Conservation (phyloP, 129 eudicot species). For the Helianthus tuberosus region DNA sequence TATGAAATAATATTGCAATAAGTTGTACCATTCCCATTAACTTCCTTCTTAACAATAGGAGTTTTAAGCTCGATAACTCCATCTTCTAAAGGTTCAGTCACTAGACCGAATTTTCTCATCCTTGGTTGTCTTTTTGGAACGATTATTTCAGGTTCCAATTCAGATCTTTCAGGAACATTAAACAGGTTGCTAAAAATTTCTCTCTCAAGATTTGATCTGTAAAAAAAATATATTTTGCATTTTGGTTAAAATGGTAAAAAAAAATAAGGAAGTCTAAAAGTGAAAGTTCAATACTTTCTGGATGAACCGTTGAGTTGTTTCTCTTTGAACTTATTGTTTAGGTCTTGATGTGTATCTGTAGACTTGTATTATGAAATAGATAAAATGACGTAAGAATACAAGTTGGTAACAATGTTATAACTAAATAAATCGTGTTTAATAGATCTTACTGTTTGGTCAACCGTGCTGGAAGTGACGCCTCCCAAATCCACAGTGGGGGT, state of each 20-base stretch:
- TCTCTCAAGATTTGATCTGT: conserved; percentile 43
- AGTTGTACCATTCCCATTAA: conserved; percentile 42
- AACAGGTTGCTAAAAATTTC: conserved; percentile 65
- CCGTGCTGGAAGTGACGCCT: conserved; percentile 37
- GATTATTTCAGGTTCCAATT: conserved; percentile 31
- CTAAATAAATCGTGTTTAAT: conserved; percentile 5
- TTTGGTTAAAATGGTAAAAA: neutral
- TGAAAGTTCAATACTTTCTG: conserved; percentile 39
- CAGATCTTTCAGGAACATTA: conserved; percentile 46
- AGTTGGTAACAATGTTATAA: conserved; percentile 8
- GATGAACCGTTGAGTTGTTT: conserved; percentile 19
- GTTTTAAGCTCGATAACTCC: conserved; percentile 22
- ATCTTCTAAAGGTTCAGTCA: conserved; percentile 57
- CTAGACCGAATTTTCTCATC: conserved; percentile 50
- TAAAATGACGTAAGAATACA: conserved; percentile 13
- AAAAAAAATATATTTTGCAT: conserved; percentile 10
- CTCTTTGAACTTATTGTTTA: conserved; percentile 19
- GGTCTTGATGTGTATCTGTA: conserved; percentile 18
- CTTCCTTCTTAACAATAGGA: conserved; percentile 45
- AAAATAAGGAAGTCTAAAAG: neutral
- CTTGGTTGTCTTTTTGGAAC: conserved; percentile 29
- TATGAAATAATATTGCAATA: neutral
- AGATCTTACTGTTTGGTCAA: conserved; percentile 44
- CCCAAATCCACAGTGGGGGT: conserved; percentile 49
- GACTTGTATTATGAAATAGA: conserved; percentile 27